Evolutionary conservation across 257 asterid species (phyloP).

Genomic region (Solanum microdontum): DNA sequence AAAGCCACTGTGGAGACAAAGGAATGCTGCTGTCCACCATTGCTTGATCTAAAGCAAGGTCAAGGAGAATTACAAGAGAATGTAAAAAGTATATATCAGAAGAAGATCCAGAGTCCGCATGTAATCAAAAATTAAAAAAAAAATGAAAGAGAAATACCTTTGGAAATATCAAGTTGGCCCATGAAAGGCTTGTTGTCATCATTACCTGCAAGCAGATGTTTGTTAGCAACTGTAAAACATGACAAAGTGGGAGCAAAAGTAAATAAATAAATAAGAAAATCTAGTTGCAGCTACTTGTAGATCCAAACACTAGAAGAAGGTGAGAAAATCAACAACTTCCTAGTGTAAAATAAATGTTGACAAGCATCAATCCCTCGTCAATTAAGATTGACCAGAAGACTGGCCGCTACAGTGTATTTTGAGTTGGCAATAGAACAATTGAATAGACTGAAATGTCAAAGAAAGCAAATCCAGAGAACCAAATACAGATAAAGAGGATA

Average conservation of each 20-base stretch:
- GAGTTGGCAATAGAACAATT: background rate
- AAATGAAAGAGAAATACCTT: slow-evolving; percentile 33
- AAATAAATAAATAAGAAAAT: background rate
- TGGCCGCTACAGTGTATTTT: background rate
- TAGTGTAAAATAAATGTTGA: background rate
- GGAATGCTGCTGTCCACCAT: slow-evolving; percentile 74
- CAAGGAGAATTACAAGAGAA: background rate
- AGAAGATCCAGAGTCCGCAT: background rate
- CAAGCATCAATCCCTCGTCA: background rate
- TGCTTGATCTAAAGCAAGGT: slow-evolving; percentile 57
- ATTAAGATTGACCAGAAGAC: background rate
- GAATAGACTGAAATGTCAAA: background rate
- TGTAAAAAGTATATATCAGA: background rate
- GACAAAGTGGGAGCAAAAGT: background rate
- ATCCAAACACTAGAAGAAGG: background rate
- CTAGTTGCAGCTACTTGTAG: background rate
- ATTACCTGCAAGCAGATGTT: slow-evolving; percentile 40
- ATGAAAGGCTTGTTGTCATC: slow-evolving; percentile 58
- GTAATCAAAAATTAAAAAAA: background rate
- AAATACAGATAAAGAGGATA: background rate
- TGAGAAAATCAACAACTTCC: background rate
- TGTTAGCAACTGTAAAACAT: slow-evolving; percentile 1
- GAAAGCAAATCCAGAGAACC: background rate
- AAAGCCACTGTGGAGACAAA: slow-evolving; percentile 94
- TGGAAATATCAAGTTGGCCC: slow-evolving; percentile 65